Evolutionary conservation across 345 rosid species (phyloP).

Genomic region (Citrus medica): DNA sequence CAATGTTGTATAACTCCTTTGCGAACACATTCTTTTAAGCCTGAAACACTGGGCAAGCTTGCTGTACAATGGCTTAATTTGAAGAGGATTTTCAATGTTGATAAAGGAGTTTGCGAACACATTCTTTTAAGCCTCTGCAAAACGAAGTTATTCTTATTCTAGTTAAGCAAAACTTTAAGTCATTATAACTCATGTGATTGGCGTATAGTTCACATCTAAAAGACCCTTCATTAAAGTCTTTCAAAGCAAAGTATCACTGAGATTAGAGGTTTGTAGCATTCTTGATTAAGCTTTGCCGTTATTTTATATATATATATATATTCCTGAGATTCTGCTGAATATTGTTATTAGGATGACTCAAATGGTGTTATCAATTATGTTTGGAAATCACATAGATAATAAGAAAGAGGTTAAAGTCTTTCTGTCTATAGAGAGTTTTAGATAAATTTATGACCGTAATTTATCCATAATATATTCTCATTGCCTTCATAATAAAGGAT

Average conservation of each 20-base stretch:
- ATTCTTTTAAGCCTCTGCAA: not conserved
- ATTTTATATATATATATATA: not conserved
- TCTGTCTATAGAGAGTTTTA: too few species aligned
- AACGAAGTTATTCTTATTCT: not conserved
- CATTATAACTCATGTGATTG: not conserved
- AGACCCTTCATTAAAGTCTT: not conserved
- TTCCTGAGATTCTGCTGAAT: not conserved
- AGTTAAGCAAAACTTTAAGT: not conserved
- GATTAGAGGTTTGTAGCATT: not conserved
- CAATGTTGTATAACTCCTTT: not conserved
- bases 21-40: too few species aligned
- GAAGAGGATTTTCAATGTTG: not conserved
- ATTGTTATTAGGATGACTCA: not conserved
- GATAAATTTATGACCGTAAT: too few species aligned
- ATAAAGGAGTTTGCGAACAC: not conserved
- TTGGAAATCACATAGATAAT: not conserved
- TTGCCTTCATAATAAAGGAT: not conserved
- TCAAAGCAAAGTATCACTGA: not conserved
- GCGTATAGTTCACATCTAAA: not conserved
- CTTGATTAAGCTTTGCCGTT: not conserved
- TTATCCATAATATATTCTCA: not conserved
- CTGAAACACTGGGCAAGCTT: not conserved
- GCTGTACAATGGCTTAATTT: not conserved
- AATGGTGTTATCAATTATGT: not conserved
- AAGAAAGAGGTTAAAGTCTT: not conserved